A percentile compares a stretch with the other conserved stretches of the same genome.
phyloP scores from a whole-genome alignment of 2,329 filamentous ascomycete genomes.

The Pochonia chlamydosporia region DNA sequence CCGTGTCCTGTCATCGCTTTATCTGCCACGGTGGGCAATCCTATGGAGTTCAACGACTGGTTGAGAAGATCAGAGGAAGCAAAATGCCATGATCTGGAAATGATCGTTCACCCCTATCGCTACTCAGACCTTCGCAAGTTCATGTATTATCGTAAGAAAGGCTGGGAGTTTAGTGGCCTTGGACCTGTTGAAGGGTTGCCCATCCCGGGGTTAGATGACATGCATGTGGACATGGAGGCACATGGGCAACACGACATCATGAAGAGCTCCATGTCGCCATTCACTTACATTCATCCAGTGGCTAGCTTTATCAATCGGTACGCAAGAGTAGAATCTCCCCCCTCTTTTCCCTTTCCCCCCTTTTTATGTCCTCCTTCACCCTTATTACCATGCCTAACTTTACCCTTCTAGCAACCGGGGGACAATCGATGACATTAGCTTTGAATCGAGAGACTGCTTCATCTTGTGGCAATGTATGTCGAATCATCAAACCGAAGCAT shows the following conservation, averaged over 20 bases:
- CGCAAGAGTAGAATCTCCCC: too few relatives aligned
- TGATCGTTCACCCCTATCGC: conserved; percentile 61
- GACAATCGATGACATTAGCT: conserved; percentile 59
- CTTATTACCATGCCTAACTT: background rate
- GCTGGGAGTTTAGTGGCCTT: conserved; percentile 48
- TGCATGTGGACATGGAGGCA: too few relatives aligned
- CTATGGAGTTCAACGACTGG: conserved; percentile 64
- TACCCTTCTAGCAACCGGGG: conserved; percentile 39
- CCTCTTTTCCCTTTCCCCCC: too few relatives aligned
- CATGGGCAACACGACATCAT: conserved; percentile 32
- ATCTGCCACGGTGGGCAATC: conserved; percentile 75
- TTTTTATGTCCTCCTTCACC: background rate
- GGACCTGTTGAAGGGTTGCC: conserved; percentile 33
- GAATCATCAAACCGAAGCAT: conserved; percentile 46
- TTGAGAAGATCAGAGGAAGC: conserved; percentile 56
- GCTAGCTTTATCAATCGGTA: conserved; percentile 53
- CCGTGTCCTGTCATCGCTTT: conserved; percentile 75
- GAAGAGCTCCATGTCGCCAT: conserved; percentile 32
- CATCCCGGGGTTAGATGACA: conserved; percentile 40
- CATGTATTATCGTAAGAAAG: conserved; percentile 48
- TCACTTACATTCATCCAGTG: conserved; percentile 64
- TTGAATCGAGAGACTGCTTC: conserved; percentile 68
- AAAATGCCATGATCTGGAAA: conserved; percentile 58
- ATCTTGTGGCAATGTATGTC: conserved; percentile 60
- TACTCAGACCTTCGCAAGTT: conserved; percentile 79